A percentile compares a stretch with the other conserved stretches of the same genome.
phyloP scores from a whole-genome alignment of 2,329 filamentous ascomycete genomes.

The Cladosporium colombiae region DNA sequence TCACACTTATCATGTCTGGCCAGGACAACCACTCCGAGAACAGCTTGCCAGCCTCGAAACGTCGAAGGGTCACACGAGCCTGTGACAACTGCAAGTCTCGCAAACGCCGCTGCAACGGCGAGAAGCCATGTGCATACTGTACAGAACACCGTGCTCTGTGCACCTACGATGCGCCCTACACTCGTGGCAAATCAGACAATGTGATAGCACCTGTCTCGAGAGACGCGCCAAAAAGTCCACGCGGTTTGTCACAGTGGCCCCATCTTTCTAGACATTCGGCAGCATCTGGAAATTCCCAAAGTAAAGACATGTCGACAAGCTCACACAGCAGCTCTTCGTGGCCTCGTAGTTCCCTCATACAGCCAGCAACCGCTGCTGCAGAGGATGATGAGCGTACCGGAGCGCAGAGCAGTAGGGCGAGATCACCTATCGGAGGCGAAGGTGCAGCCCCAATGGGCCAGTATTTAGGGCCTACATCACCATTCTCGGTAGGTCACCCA shows the following conservation, averaged over 20 bases:
- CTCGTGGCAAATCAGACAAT: conserved; percentile 38
- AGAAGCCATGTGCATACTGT: conserved; percentile 44
- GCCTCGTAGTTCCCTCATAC: conserved; percentile 11
- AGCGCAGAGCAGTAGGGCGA: conserved; percentile 24
- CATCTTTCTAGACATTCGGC: conserved; percentile 26
- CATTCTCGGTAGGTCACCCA: conserved; percentile 24
- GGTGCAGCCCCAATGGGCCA: conserved; percentile 10
- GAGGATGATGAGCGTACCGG: conserved; percentile 24
- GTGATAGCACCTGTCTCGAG: conserved; percentile 40
- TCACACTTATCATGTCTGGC: background rate
- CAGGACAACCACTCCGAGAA: background rate
- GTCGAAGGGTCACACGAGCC: conserved; percentile 26
- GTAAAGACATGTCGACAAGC: conserved; percentile 12
- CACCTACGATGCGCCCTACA: conserved; percentile 54
- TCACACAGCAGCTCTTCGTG: conserved; percentile 16
- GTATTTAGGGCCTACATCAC: conserved; percentile 33
- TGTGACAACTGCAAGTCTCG: conserved; percentile 39
- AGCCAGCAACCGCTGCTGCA: background rate
- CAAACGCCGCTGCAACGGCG: conserved; percentile 46
- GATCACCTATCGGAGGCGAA: conserved; percentile 27
- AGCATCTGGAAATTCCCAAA: conserved; percentile 23
- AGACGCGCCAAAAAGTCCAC: background rate
- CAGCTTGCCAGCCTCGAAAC: conserved; percentile 17
- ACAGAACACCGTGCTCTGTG: conserved; percentile 39
- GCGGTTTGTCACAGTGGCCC: background rate